Percentiles rank a stretch among this genome's conserved stretches.
phyloP scores from a whole-genome alignment of 2,329 filamentous ascomycete species.

The Pseudogymnoascus sp. region DNA sequence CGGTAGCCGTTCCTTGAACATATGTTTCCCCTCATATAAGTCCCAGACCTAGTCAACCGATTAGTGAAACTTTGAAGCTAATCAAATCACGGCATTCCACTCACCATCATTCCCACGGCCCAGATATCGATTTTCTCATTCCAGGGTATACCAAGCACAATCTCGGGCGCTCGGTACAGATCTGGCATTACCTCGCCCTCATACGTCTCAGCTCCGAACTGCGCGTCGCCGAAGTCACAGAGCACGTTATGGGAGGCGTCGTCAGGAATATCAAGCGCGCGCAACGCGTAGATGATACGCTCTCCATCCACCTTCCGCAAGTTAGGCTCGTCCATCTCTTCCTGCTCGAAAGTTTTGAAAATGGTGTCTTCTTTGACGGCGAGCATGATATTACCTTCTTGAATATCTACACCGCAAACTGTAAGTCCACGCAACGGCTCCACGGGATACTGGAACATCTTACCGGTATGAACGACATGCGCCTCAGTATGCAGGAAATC shows the following conservation, averaged over 20 bases:
- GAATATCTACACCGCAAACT: conserved; percentile 22
- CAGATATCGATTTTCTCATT: conserved; percentile 23
- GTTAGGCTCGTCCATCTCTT: conserved; percentile 17
- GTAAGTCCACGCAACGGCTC: conserved; percentile 1
- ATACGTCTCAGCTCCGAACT: conserved; percentile 14
- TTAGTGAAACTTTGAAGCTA: not conserved
- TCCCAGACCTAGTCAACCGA: conserved; percentile 11
- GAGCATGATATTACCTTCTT: conserved; percentile 27
- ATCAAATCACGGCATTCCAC: not conserved
- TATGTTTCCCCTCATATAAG: conserved; percentile 13
- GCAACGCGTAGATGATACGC: conserved; percentile 24
- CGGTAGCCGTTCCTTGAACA: conserved; percentile 11
- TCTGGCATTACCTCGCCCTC: conserved; percentile 19
- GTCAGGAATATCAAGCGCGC: conserved; percentile 16
- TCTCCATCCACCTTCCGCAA: conserved; percentile 24
- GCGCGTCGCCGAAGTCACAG: conserved; percentile 25
- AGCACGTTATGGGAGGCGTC: conserved; percentile 18
- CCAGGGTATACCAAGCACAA: conserved; percentile 19
- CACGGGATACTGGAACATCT: conserved; percentile 10
- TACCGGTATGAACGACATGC: conserved; percentile 22
- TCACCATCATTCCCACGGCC: conserved; percentile 22
- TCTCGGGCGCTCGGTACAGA: conserved; percentile 21
- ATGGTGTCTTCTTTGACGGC: conserved; percentile 25
- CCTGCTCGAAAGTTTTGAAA: conserved; percentile 23
- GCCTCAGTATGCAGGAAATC: conserved; percentile 22